Conservation (phyloP, 192 early-diverging fungal species). For the Dimargaris cristalligena region DNA sequence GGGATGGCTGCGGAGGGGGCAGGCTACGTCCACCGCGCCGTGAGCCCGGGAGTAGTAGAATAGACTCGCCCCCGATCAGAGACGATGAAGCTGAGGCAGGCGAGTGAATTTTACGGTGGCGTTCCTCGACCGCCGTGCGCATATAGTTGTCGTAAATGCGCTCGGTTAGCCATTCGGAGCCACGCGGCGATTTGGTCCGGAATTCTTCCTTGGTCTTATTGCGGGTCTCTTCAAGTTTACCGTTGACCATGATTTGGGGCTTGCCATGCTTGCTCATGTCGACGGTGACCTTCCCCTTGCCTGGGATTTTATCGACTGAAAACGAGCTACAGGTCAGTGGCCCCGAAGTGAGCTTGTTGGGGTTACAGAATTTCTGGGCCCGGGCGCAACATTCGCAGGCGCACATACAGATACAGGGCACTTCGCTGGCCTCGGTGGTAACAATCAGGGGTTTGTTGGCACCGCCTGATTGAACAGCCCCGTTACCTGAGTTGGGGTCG, state of each 20-base stretch:
- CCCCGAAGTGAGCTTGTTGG: background rate
- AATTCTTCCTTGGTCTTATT: background rate
- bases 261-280: background rate
- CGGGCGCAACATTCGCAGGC: background rate
- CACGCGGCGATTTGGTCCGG: background rate
- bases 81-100: background rate
- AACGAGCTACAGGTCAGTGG: background rate
- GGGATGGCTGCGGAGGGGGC: background rate
- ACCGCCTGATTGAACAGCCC: background rate
- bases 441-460: background rate
- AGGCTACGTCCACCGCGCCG: background rate
- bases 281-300: background rate
- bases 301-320: too few relatives aligned
- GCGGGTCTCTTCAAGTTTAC: slow-evolving; percentile 5
- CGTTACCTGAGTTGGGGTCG: background rate
- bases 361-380: slow-evolving; percentile 6
- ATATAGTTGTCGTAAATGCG: slow-evolving; percentile 9
- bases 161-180: slow-evolving; percentile 9
- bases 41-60: background rate
- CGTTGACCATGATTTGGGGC: slow-evolving; percentile 1
- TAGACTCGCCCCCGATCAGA: too few relatives aligned
- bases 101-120: background rate
- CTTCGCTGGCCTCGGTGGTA: background rate
- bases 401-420: background rate
- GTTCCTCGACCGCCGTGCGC: slow-evolving; percentile 8